Evolutionary conservation across 345 rosid genomes (phyloP), one percentile per base, ranked within the genome.

Genomic region (Lepidium africanum): DNA sequence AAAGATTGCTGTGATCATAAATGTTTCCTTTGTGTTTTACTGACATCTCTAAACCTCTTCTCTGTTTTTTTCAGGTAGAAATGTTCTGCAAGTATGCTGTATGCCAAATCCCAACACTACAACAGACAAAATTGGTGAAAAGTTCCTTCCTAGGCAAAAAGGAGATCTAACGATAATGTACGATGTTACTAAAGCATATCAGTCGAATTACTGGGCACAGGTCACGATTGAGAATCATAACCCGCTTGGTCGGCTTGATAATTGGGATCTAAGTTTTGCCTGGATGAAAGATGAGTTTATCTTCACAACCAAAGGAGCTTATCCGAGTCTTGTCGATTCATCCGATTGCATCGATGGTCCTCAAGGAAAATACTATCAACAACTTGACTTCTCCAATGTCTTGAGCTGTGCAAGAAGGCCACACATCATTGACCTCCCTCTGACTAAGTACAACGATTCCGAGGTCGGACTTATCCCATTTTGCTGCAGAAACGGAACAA

Each of bases 111-210:
- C 48, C 7, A 79, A 74, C 5, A 65, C 58, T 27, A 83, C 63
- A 72, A 21, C 88, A 27, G 79, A 56, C 32, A 50, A 70, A 63
- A 77, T 77, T 9, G 81, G 54, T 7, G 86, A 75, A 3, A 82
- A 75, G 70, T 87, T 82, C 74, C 58, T 83, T 62, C 88, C 90
- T 1, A 86, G 91, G 45, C 84, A 80, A 75, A 71, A 66, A 27
- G 97, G 99, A 9, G 99, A 91, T 72, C 89, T 94, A 59, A 86
- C 89, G 5, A 85, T 94, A 19, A 86, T 85, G 91, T 94, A 94
- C 23, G 97, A 94, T 70, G 94, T 94, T 78, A 80, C 63, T 63
- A 83, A 67, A 56, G 69, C 96, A 35, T 86, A 84, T 57, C 73
- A 71, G 32, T 59, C 87, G 0, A 71, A 21, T 61, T 94, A 94